Conservation (phyloP, 139 green algal genomes). For the Chlamydomonas sp. region DNA sequence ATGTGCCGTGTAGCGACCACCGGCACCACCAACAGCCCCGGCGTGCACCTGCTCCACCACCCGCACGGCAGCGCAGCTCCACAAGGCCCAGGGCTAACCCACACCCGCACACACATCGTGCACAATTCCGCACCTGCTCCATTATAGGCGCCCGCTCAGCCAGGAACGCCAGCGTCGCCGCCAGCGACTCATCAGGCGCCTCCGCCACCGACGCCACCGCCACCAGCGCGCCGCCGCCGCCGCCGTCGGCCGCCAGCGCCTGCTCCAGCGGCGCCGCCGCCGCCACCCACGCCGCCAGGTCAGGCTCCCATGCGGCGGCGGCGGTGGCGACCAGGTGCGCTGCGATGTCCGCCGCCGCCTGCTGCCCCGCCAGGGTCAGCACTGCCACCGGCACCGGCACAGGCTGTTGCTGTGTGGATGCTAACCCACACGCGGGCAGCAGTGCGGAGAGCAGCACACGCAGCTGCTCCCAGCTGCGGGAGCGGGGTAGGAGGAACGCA, state of each 20-base stretch:
- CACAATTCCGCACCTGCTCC: not conserved
- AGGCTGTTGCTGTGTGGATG: not conserved
- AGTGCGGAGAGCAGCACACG: not conserved
- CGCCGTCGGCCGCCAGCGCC: not conserved
- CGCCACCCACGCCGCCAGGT: not conserved
- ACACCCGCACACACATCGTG: too few relatives aligned
- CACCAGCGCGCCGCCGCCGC: not conserved
- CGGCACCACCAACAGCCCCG: too few relatives aligned
- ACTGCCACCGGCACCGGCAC: not conserved
- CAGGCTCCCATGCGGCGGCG: not conserved
- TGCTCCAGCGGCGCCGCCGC: not conserved
- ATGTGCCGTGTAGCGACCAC: too few relatives aligned
- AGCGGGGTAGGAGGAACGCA: not conserved
- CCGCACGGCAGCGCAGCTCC: too few relatives aligned
- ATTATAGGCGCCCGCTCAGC: not conserved
- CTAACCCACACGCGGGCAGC: not conserved
- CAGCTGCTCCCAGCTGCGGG: slow-evolving; percentile 24
- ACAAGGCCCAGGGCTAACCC: too few relatives aligned
- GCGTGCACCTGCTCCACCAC: too few relatives aligned
- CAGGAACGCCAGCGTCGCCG: slow-evolving; percentile 14
- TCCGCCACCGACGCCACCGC: slow-evolving; percentile 13
- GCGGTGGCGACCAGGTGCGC: slow-evolving; percentile 1
- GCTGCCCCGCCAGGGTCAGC: slow-evolving; percentile 6
- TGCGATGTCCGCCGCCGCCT: slow-evolving; percentile 3
- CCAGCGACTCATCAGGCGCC: slow-evolving; percentile 13